phyloP scores from a whole-genome alignment of 352 stramenopile genomes.

The Pythium phragmiticola region DNA sequence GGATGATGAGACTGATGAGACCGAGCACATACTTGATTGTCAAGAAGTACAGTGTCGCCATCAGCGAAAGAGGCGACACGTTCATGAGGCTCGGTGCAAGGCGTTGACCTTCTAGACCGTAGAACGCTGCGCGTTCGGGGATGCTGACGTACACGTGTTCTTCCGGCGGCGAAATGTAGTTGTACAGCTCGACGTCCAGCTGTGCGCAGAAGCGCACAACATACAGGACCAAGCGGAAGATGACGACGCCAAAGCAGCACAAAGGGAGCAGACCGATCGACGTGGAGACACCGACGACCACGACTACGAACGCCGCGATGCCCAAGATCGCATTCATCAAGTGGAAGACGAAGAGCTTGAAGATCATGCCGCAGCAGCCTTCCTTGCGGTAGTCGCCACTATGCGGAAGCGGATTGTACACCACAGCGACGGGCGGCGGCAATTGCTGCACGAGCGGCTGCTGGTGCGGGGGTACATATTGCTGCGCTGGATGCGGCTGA shows the following conservation, averaged over 20 bases:
- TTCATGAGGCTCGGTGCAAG: conserved; percentile 48
- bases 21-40: conserved; percentile 63
- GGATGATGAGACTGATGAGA: conserved; percentile 39
- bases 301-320: conserved; percentile 42
- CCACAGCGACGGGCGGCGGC: conserved; percentile 12
- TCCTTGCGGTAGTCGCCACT: conserved; percentile 28
- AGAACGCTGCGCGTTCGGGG: conserved; percentile 35
- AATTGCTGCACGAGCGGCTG: conserved; percentile 27
- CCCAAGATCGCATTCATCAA: conserved; percentile 59
- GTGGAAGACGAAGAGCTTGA: conserved; percentile 62
- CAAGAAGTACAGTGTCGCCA: conserved; percentile 60
- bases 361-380: conserved; percentile 37
- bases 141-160: conserved; percentile 52
- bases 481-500: not conserved
- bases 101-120: conserved; percentile 36
- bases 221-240: conserved; percentile 51
- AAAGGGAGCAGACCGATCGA: conserved; percentile 49
- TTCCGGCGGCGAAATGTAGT: conserved; percentile 44
- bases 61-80: conserved; percentile 60
- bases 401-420: conserved; percentile 26
- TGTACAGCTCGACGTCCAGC: conserved; percentile 64
- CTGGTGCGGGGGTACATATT: conserved; percentile 23
- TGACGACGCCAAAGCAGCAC: conserved; percentile 62
- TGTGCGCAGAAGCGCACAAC: conserved; percentile 47
- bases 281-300: conserved; percentile 41